Base-by-base conservation (phyloP, 2,329 filamentous ascomycete genomes). In the Myriosclerotinia scirpicola region DNA sequence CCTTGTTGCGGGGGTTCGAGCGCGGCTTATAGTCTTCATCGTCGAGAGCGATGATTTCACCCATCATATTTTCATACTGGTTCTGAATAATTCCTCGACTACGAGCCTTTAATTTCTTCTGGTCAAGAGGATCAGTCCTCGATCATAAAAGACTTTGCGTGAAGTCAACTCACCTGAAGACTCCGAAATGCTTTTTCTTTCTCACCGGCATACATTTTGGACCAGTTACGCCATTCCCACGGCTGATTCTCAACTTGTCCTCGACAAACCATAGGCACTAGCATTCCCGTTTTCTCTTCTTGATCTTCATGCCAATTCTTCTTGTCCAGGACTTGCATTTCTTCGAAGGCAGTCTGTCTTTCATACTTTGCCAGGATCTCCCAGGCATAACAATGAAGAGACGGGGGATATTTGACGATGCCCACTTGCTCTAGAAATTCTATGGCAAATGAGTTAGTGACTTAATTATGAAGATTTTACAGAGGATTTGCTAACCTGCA, bases 221-320 rank as follows among this genome's bases (percentile, higher is more conserved):
- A 26, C 66, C 66, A 68, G 17, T 50, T 22, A 20, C 54, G 52
- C 63, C 60, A 66, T 44, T 69, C 68, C 48, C 56, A 61, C 12
- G 54, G 58, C 11, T 54, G 2, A 5, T 60, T 30, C 8, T 46
- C 26, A n/a, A 5, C 17, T 44, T 20, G 26, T 1, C 22, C 7
- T 11, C 48, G 52, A 44, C 52, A 0, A 5, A 36, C 4, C 12
- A 9, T 22, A 2, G 26, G 56, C 0, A 60, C 12, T 1, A 22
- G 0, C 14, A 34, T 0, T 1, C 56, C 26, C 2, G 30, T 1
- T 1, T 36, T 7, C 15, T 46, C 17, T 3, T 60, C 56, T 50
- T 34, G 42, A 36, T 60, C 56, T 48, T 38, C 26, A 60, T 12
- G 56, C 26, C 42, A 36, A 3, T 60, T n/a, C 0, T 12, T 40